These are phyloP conservation scores for Apophysomyces ossiformis DNA, from an alignment of 371 early-diverging fungal species.

Conservation along the genomic window DNA sequence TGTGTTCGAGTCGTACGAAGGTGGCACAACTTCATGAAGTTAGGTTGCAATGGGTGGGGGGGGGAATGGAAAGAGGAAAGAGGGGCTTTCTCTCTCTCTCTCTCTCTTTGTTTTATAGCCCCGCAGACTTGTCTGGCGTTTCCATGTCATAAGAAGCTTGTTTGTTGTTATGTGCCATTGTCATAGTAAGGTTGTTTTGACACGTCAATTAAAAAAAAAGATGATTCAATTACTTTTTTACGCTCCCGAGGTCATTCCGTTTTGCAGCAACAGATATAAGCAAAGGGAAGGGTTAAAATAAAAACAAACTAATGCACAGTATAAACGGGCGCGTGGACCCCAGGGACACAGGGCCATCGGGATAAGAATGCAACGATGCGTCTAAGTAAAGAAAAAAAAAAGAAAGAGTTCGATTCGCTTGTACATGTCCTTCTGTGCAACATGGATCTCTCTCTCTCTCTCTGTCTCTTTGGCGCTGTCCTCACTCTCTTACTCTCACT, in stretches of 20 bases:
- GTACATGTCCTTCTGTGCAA: not conserved
- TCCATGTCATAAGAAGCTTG: no score
- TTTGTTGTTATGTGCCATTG: no score
- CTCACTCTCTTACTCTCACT: no score
- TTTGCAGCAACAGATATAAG: not conserved
- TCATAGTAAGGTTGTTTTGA: no score
- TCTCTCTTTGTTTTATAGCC: not conserved
- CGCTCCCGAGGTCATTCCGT: not conserved
- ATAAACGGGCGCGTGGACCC: conserved; percentile 5
- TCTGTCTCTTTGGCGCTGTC: not conserved
- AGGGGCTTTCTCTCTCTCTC: not conserved
- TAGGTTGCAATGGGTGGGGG: not conserved
- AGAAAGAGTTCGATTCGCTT: no score
- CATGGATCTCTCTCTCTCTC: conserved; percentile 2
- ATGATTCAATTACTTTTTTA: no score
- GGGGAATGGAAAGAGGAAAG: not conserved
- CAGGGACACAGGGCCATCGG: conserved; percentile 7
- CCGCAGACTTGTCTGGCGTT: no score
- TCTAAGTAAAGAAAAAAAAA: not conserved
- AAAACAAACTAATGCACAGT: not conserved
- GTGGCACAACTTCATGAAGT: conserved; percentile 8
- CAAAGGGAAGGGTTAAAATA: not conserved
- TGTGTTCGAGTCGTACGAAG: conserved; percentile 1
- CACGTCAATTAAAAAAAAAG: no score
- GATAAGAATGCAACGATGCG: conserved; percentile 6